Base-by-base conservation (phyloP, 2,329 filamentous ascomycete genomes). In the Fusarium albosuccineum region DNA sequence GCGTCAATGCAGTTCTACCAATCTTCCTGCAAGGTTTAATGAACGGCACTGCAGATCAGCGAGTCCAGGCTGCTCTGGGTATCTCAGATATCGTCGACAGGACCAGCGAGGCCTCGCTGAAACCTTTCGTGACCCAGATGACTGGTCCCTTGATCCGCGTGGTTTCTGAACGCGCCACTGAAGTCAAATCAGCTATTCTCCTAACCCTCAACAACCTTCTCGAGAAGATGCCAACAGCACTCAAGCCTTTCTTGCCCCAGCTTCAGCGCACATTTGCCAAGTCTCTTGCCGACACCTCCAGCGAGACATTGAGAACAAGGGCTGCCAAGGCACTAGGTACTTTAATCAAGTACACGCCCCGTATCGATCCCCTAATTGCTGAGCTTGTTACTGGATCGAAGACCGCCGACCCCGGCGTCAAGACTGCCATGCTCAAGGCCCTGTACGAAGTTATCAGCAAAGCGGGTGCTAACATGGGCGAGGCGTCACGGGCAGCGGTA, bases 11-110 rank as follows among this genome's bases (percentile, higher is more conserved):
- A 66, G 91, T 99, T 68, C 82, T 99, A 64, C 96, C 97, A 3
- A 98, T 99, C 70, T 98, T 99, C 87, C 80, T 98, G 75, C 97
- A 99, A 77, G 96, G 96, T 80, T 86, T 99, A 70, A 97, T 99
- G 91, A 98, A 99, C 74, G 97, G 96, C 60, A 94, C 92, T 37
- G 84, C 92, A 14, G 96, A 99, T 6, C 96, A 99, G 82, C 88
- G 94, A 77, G 96, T 93, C 27, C 92, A 97, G 77, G 90, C 96
- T 60, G 96, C 97, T 45, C 85, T 98, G 66, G 96, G 93, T 58
- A 97, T 99, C 71, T 97, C 94, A 3, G 97, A 99, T 76, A 92
- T 99, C 70, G 91, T 98, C 68, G 96, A 98, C 81, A 90, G 96
- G 60, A 97, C 96, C 27, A 95, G 91, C 78, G 89, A 93, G 70